Evolutionary conservation across 306 rosid species (phyloP).

Genomic region (Lagenaria siceraria): DNA sequence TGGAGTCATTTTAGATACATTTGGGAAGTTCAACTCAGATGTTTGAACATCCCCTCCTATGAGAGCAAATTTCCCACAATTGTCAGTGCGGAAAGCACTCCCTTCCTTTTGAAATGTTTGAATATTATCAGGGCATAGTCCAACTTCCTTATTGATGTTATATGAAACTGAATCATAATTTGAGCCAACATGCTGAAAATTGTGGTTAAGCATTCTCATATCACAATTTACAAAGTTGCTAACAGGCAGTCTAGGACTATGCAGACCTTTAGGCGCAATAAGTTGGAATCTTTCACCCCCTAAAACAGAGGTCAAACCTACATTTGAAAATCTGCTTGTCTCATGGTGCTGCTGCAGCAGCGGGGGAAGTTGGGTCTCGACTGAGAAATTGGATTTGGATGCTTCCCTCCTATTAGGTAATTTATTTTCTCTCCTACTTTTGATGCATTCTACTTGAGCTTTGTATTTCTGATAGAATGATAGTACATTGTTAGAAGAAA

Average conservation of each 20-base stretch:
- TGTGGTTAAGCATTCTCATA: neutral
- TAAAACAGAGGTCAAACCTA: neutral
- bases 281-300: neutral
- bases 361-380: neutral
- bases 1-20: neutral
- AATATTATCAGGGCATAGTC: neutral
- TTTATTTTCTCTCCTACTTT: neutral
- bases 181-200: neutral
- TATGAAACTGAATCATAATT: neutral
- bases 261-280: neutral
- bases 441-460: slow-evolving; percentile 6
- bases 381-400: neutral
- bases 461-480: slow-evolving; percentile 17
- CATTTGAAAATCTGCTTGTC: neutral
- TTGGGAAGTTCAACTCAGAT: slow-evolving; percentile 3
- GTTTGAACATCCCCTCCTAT: neutral
- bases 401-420: neutral
- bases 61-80: neutral
- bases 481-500: neutral
- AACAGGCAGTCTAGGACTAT: neutral
- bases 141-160: slow-evolving; percentile 1
- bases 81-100: neutral
- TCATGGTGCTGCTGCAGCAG: slow-evolving; percentile 1
- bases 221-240: neutral
- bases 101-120: slow-evolving; percentile 7